These are phyloP conservation scores for Graphilbum ipis-grandicollis DNA, from an alignment of 2,329 filamentous ascomycete genomes.

Conservation along the genomic window DNA sequence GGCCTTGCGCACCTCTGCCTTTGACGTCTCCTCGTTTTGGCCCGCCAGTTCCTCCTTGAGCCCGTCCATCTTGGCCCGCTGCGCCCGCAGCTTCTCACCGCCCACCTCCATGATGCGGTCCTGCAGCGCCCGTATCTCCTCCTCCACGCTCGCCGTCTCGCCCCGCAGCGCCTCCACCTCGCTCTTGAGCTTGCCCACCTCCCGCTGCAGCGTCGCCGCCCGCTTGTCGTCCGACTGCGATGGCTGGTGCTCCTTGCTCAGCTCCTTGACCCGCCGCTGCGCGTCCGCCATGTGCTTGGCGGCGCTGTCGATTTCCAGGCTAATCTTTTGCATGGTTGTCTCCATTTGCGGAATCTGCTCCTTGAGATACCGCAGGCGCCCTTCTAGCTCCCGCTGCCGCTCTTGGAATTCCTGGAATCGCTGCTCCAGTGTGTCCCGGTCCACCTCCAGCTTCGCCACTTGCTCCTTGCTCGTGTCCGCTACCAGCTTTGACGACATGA, in stretches of 20 bases:
- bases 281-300: constrained; percentile 72
- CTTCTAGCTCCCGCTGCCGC: constrained; percentile 65
- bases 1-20: constrained; percentile 69
- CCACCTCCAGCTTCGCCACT: constrained; percentile 69
- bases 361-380: constrained; percentile 51
- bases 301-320: constrained; percentile 74
- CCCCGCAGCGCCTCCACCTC: constrained; percentile 65
- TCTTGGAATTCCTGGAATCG: constrained; percentile 75
- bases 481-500: constrained; percentile 94
- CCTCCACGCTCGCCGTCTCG: constrained; percentile 80
- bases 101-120: constrained; percentile 98
- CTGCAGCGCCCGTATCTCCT: constrained; percentile 82
- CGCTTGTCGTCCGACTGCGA: constrained; percentile 66
- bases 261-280: constrained; percentile 69
- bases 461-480: constrained; percentile 76
- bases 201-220: constrained; percentile 56
- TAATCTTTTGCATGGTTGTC: constrained; percentile 80
- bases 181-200: constrained; percentile 54
- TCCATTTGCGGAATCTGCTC: constrained; percentile 71
- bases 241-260: constrained; percentile 64
- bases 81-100: constrained; percentile 76
- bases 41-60: constrained; percentile 73
- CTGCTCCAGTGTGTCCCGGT: constrained; percentile 70
- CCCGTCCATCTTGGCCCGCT: constrained; percentile 80
- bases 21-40: constrained; percentile 66